These are phyloP conservation scores for Fusarium beomiforme DNA, from an alignment of 2,329 filamentous ascomycete species.

Conservation along the genomic window DNA sequence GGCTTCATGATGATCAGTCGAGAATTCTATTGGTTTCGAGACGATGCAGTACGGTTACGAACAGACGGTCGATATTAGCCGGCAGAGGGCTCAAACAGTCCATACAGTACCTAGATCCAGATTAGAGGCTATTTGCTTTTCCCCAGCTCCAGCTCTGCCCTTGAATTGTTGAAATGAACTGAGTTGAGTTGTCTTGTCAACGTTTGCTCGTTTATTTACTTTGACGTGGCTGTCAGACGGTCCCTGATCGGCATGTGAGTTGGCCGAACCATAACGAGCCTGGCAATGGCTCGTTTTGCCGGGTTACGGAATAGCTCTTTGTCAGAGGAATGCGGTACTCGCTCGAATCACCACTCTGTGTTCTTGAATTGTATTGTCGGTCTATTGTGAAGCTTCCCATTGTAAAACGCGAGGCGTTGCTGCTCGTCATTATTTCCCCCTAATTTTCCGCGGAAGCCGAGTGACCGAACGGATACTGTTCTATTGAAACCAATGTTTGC, in stretches of 20 bases:
- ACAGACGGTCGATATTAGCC: not conserved
- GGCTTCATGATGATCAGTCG: constrained; percentile 18
- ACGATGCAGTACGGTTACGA: not conserved
- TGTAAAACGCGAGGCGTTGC: not conserved
- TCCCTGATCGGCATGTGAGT: constrained; percentile 12
- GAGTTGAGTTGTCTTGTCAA: constrained; percentile 11
- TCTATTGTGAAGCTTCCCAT: constrained; percentile 9
- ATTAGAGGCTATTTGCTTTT: constrained; percentile 16
- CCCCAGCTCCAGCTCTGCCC: not conserved
- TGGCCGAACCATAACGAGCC: constrained; percentile 1
- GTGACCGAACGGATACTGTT: not conserved
- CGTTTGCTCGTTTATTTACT: not conserved
- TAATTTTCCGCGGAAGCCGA: constrained; percentile 4
- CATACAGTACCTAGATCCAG: not conserved
- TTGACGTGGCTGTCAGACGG: constrained; percentile 11
- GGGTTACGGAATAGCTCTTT: constrained; percentile 7
- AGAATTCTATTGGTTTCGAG: not conserved
- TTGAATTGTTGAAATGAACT: not conserved
- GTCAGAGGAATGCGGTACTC: constrained; percentile 25
- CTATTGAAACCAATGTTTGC: constrained; percentile 2
- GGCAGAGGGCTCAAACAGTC: not conserved
- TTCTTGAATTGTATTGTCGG: not conserved
- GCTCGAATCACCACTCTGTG: not conserved
- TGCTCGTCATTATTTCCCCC: not conserved
- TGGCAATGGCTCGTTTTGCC: not conserved